Percentiles rank a stretch among this genome's conserved stretches.
Evolutionary conservation across 768 basidiomycete species (phyloP).

Genomic region (Solioccasus polychromus): DNA sequence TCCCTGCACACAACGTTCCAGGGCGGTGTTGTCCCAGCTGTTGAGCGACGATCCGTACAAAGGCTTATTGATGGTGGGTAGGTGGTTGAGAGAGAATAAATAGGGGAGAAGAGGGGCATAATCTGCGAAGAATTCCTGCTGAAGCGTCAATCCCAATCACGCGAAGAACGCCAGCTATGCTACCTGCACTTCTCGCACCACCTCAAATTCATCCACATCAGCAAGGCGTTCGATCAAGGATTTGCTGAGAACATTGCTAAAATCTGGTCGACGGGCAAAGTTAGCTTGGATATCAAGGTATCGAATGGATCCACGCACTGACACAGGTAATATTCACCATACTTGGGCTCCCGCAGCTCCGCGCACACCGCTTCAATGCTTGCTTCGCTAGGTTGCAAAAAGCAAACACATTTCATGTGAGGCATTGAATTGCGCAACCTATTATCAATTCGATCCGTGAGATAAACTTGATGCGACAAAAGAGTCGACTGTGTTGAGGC

Average conservation of each 20-base stretch:
- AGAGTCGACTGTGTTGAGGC: conserved; percentile 92
- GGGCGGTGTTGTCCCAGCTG: conserved; percentile 69
- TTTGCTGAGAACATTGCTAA: conserved; percentile 92
- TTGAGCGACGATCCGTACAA: conserved; percentile 72
- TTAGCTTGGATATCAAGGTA: conserved; percentile 17
- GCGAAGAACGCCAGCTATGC: conserved; percentile 16
- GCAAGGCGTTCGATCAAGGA: conserved; percentile 88
- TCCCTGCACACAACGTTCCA: conserved; percentile 77
- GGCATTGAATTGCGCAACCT: conserved; percentile 85
- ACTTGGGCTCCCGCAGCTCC: conserved; percentile 87
- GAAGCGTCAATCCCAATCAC: conserved; percentile 1
- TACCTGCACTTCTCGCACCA: conserved; percentile 96
- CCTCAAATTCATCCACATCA: conserved; percentile 92
- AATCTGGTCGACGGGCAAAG: conserved; percentile 53
- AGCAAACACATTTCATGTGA: conserved; percentile 97
- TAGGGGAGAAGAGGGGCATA: conserved; percentile 85
- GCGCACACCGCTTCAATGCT: conserved; percentile 80
- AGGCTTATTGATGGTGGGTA: conserved; percentile 57
- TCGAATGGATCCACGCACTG: conserved; percentile 70
- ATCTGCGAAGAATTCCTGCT: conserved; percentile 96
- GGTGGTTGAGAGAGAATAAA: conserved; percentile 83
- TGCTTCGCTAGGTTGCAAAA: conserved; percentile 78
- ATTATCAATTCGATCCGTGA: conserved; percentile 98
- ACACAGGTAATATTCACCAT: conserved; percentile 99
- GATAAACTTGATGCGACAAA: conserved; percentile 93